Conservation (phyloP, 306 rosid species). For the Luffa aegyptiaca region DNA sequence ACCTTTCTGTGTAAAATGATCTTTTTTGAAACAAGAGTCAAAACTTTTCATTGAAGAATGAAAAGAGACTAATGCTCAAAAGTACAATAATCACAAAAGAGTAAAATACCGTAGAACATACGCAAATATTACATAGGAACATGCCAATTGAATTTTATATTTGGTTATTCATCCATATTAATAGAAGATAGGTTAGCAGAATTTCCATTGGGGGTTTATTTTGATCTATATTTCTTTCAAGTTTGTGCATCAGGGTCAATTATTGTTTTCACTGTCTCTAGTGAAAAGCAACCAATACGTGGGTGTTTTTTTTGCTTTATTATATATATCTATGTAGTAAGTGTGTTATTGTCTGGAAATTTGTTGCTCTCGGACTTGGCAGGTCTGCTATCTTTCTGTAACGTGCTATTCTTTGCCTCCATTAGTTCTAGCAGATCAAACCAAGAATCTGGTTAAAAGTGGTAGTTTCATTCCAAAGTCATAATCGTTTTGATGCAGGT, state of each 20-base stretch:
- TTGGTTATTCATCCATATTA: not conserved
- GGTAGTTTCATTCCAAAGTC: conserved; percentile 1
- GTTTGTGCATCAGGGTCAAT: not conserved
- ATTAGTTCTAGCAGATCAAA: not conserved
- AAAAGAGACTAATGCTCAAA: no score
- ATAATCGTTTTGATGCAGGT: conserved; percentile 45
- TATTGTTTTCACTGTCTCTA: not conserved
- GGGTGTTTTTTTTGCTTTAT: not conserved
- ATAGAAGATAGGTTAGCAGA: not conserved
- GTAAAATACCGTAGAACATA: no score
- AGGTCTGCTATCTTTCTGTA: not conserved
- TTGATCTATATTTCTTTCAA: not conserved
- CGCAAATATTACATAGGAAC: no score
- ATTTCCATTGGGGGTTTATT: not conserved
- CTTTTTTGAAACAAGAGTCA: no score
- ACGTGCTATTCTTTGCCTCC: not conserved
- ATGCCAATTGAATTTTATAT: not conserved
- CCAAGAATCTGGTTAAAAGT: not conserved
- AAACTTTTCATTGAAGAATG: no score
- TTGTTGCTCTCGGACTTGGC: not conserved
- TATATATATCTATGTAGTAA: not conserved
- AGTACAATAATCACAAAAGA: no score
- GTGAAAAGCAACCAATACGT: not conserved
- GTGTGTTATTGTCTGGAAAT: not conserved
- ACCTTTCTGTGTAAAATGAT: not conserved